A percentile compares a stretch with the other conserved stretches of the same genome.
Evolutionary conservation across 2,329 filamentous ascomycete species (phyloP).

Genomic region (Akanthomyces muscarius): DNA sequence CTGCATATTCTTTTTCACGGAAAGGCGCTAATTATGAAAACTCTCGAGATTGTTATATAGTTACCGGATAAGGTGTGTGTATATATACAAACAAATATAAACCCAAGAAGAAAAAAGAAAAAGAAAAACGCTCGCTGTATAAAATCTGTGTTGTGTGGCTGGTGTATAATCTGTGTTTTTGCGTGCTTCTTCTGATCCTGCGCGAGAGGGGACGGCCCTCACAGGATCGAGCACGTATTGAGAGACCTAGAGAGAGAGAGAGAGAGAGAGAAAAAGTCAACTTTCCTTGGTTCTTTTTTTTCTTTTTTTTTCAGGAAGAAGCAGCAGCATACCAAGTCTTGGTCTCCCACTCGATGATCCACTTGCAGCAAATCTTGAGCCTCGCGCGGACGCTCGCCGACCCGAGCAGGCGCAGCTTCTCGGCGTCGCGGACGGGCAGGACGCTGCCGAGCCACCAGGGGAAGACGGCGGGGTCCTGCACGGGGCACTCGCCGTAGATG

Average conservation of each 20-base stretch:
- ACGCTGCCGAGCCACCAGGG: conserved; percentile 90
- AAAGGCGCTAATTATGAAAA: background rate
- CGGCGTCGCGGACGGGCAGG: conserved; percentile 69
- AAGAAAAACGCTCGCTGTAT: background rate
- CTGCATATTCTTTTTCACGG: background rate
- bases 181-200: too few relatives aligned
- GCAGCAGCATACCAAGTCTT: conserved; percentile 61
- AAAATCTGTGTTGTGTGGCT: background rate
- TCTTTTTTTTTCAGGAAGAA: background rate
- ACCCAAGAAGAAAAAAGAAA: background rate
- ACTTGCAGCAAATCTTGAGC: conserved; percentile 75
- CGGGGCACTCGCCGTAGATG: conserved; percentile 72
- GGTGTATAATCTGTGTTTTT: too few relatives aligned
- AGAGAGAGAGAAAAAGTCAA: background rate
- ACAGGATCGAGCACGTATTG: background rate
- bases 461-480: conserved; percentile 67
- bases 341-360: conserved; percentile 70
- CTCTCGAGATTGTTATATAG: background rate
- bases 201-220: background rate
- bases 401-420: conserved; percentile 73
- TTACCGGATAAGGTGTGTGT: background rate
- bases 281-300: background rate
- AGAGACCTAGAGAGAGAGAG: background rate
- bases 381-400: conserved; percentile 74
- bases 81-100: too few relatives aligned